Percentiles rank a stretch among this genome's conserved stretches.
phyloP scores from a whole-genome alignment of 1,284 basidiomycete species.

The Vanrija sp. region DNA sequence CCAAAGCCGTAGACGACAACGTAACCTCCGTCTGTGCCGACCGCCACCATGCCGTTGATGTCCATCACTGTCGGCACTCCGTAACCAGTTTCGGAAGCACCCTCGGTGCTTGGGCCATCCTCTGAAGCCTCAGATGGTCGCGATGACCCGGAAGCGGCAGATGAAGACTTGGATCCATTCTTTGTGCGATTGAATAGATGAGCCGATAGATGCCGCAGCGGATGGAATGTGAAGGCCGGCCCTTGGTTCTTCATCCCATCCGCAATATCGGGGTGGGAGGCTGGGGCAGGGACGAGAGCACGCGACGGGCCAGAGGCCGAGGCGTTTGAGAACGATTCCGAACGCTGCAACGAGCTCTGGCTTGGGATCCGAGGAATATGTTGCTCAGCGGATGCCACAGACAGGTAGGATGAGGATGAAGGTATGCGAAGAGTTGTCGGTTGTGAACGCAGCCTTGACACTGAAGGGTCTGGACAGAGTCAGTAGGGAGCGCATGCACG shows the following conservation, averaged over 20 bases:
- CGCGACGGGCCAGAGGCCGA: slow-evolving; percentile 11
- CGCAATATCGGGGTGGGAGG: neutral
- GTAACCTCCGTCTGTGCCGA: slow-evolving; percentile 77
- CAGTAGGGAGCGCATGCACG: slow-evolving; percentile 44
- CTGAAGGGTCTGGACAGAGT: slow-evolving; percentile 63
- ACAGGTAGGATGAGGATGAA: slow-evolving; percentile 58
- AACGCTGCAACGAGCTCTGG: slow-evolving; percentile 39
- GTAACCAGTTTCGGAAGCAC: slow-evolving; percentile 9
- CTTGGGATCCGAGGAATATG: slow-evolving; percentile 27
- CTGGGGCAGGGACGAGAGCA: neutral
- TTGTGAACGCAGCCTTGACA: slow-evolving; percentile 72
- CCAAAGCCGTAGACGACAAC: slow-evolving; percentile 85
- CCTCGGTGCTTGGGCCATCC: neutral
- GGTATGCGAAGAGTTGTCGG: slow-evolving; percentile 51
- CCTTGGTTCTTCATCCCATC: slow-evolving; percentile 8
- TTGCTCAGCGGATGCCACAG: slow-evolving; percentile 8
- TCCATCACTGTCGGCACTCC: slow-evolving; percentile 76
- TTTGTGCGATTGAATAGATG: slow-evolving; percentile 47
- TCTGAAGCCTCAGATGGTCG: slow-evolving; percentile 46
- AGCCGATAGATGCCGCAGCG: slow-evolving; percentile 62
- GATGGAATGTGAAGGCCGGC: slow-evolving; percentile 40
- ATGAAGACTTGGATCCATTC: slow-evolving; percentile 1
- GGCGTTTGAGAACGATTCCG: slow-evolving; percentile 35
- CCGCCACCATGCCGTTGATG: slow-evolving; percentile 81
- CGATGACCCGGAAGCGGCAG: slow-evolving; percentile 5